Base-by-base conservation (phyloP, 768 basidiomycete species). In the Tylopilus subfusipes region DNA sequence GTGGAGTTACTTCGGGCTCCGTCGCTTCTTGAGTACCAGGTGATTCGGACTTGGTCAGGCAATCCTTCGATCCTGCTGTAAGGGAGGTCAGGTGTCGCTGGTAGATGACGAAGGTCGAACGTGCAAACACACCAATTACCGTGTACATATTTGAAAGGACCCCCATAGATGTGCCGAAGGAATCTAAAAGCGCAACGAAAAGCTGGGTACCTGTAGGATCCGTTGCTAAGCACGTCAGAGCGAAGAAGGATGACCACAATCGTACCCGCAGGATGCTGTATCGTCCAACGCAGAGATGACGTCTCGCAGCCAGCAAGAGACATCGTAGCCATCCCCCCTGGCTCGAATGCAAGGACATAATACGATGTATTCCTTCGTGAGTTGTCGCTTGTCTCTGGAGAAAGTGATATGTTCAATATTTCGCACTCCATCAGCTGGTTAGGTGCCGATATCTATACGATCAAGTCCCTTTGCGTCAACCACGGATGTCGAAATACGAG, bases 131-230 rank as follows among this genome's bases (percentile, higher is more conserved):
- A 78, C 78, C 57, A 29, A 62, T 63, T 38, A 80, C 72, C 5
- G 67, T 72, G 52, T 69, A 75, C 38, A 75, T 36, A 8, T 53
- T 39, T 1, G 71, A 65, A 7, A 73, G 62, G 29, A 78, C 64
- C 8, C 78, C 81, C 0, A 76, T 77, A 1, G 75, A 71, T 42
- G 65, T 73, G 4, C 76, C 76, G 14, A 68, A 65, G 7, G 78
- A 67, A 61, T 82, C 78, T 11, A 78, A 68, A 19, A 81, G 71
- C 21, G 67, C 72, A 18, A 82, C 61, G 25, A 80, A 51, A n/a
- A 82, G 57, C 29, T 66, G 63, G 8, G 77, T 68, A 19, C 74
- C 82, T 83, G 47, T 25, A 34, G 38, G 7, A 39, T 48, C 29
- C 38, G 3, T 33, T 21, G 6, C 33, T 46, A 31, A 53, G 42